A percentile compares a stretch with the other conserved stretches of the same genome.
Evolutionary conservation across 139 green algal genomes (phyloP).

Genomic region (Spirogloea muscicola): DNA sequence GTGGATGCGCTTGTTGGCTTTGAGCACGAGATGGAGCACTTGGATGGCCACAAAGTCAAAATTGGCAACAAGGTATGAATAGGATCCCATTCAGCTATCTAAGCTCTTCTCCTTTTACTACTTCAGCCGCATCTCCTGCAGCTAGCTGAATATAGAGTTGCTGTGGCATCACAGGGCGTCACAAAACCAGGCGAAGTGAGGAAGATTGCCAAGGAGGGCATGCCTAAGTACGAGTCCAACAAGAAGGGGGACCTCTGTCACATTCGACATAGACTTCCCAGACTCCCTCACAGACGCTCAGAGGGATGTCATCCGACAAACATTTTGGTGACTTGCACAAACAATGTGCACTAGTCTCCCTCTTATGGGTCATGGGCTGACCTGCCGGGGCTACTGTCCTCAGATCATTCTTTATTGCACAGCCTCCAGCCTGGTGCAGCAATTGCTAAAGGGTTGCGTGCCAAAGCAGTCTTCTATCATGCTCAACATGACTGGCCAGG

Average conservation of each 20-base stretch:
- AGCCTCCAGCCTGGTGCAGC: no score
- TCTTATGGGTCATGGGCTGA: no score
- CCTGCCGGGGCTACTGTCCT: no score
- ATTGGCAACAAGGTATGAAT: slow-evolving; percentile 40
- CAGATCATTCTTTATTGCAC: no score
- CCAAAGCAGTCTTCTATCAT: no score
- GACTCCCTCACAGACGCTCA: slow-evolving; percentile 66
- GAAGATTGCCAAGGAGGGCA: slow-evolving; percentile 67
- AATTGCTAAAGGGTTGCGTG: no score
- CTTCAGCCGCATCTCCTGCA: slow-evolving; percentile 41
- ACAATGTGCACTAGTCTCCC: no score
- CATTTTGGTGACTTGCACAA: no score
- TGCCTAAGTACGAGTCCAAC: slow-evolving; percentile 63
- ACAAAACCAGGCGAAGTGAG: slow-evolving; percentile 53
- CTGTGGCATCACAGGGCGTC: slow-evolving; percentile 25
- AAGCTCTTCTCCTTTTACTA: neutral
- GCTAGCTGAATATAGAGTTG: neutral
- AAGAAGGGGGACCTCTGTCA: slow-evolving; percentile 75
- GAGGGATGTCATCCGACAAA: slow-evolving; percentile 51
- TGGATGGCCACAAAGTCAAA: slow-evolving; percentile 84
- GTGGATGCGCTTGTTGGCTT: slow-evolving; percentile 88
- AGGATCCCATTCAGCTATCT: neutral
- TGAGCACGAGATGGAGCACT: slow-evolving; percentile 70
- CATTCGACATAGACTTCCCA: slow-evolving; percentile 79
- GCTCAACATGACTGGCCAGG: no score